phyloP scores from a whole-genome alignment of 176 grass and related monocot species.

The Olyra latifolia region DNA sequence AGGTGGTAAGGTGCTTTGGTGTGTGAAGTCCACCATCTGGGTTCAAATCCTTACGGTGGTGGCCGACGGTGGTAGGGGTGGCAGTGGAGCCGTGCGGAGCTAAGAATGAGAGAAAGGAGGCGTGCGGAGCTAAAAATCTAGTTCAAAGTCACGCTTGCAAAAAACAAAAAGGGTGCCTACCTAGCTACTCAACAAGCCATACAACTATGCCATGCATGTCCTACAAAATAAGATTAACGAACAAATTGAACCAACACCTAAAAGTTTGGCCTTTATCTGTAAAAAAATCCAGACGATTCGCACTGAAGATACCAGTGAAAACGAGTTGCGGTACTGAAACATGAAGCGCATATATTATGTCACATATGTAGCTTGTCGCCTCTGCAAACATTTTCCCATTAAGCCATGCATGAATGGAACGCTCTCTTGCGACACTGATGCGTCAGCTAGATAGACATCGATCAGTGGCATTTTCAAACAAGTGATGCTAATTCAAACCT shows the following conservation, averaged over 20 bases:
- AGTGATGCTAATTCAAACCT: conserved; percentile 31
- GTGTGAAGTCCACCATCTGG: too few relatives aligned
- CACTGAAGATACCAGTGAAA: conserved; percentile 1
- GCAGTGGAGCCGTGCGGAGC: too few relatives aligned
- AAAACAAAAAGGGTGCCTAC: not conserved
- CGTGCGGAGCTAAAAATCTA: too few relatives aligned
- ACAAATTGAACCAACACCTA: conserved; percentile 46
- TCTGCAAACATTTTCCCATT: not conserved
- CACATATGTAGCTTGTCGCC: not conserved
- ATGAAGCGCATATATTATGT: not conserved
- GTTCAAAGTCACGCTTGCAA: too few relatives aligned
- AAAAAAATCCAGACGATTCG: not conserved
- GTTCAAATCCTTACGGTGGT: too few relatives aligned
- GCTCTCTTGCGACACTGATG: not conserved
- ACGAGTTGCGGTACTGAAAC: not conserved
- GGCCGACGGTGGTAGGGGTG: too few relatives aligned
- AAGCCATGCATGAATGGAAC: conserved; percentile 2
- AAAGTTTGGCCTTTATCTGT: not conserved
- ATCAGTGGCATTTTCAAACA: conserved; percentile 10
- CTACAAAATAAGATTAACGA: conserved; percentile 20
- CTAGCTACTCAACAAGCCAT: not conserved
- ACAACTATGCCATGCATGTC: not conserved
- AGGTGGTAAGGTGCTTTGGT: too few relatives aligned
- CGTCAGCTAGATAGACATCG: conserved; percentile 14
- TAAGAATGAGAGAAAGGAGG: too few relatives aligned